phyloP scores from a whole-genome alignment of 768 basidiomycete genomes.

The Tricholoma saponaceum region DNA sequence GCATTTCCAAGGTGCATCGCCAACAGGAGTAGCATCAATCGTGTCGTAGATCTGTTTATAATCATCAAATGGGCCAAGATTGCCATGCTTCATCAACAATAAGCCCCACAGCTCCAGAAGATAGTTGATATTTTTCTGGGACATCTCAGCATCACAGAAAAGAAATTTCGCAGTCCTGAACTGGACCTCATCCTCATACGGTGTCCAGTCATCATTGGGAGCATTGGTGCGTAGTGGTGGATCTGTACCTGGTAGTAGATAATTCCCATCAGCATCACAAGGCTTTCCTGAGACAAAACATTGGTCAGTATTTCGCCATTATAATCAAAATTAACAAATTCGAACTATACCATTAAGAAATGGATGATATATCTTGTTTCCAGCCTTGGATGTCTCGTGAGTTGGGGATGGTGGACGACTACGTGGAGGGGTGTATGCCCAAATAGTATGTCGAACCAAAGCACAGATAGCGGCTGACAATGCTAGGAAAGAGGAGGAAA shows the following conservation, averaged over 20 bases:
- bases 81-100: constrained; percentile 8
- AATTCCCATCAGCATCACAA: constrained; percentile 7
- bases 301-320: neutral
- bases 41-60: constrained; percentile 18
- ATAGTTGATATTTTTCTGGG: constrained; percentile 7
- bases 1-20: constrained; percentile 8
- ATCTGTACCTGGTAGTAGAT: neutral
- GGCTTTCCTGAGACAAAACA: neutral
- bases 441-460: neutral
- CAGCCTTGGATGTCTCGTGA: neutral
- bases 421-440: neutral
- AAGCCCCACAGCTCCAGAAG: constrained; percentile 15
- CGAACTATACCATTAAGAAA: neutral
- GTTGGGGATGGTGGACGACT: neutral
- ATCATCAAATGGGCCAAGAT: constrained; percentile 13
- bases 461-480: neutral
- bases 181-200: constrained; percentile 7
- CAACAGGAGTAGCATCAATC: constrained; percentile 20
- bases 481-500: neutral
- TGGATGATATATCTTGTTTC: neutral
- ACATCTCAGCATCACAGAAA: constrained; percentile 14
- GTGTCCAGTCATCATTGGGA: constrained; percentile 14
- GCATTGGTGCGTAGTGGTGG: neutral
- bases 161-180: constrained; percentile 19
- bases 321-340: neutral